Base-by-base conservation (phyloP, 2,329 filamentous ascomycete species). In the Colletotrichum graminicola region DNA sequence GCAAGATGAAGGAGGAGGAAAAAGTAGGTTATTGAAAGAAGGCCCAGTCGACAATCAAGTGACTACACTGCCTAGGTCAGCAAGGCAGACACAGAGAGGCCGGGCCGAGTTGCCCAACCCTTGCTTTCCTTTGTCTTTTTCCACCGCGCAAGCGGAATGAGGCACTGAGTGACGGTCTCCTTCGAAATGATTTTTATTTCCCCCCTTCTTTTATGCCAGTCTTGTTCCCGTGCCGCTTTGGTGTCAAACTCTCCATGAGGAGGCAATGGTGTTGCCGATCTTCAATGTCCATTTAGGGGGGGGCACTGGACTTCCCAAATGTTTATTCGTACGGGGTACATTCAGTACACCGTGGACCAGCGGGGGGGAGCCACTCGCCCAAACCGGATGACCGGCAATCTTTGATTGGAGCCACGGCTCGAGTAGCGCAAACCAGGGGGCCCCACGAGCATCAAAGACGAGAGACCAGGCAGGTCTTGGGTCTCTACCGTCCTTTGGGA, bases 251-350 rank as follows among this genome's bases (percentile, higher is more conserved):
- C 49, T 55, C 36, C 54, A 65, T 49, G 59, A 64, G 68, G 57
- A 64, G 45, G 68, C 65, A 71, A 60, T 72, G 69, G 65, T 72
- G 65, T 36, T 54, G 69, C 65, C 59, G 69, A 72, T 72, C 69
- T 43, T 72, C 54, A 69, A 68, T 68, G 69, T 64, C 65, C 14
- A 64, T 39, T 36, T 34, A 11, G 26, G 26, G 49, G 29, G 6
- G 23, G 66, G 47, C 39, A 39, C 59, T 52, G 12, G 12, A 56
- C n/a, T 56, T 56, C 34, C 54, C 7, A 26, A 39, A 34, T 39
- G 12, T 45, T 18, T 45, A 5, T 45, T 10, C 21, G 41, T 43
- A 45, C 18, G 21, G 29, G 4, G 29, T 29, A 29, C 29, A 29
- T 29, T 29, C 43, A n/a, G 43, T n/a, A 45, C 2, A 18, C 41